phyloP scores from a whole-genome alignment of 208 protist genomes.

The Naegleria gruberi region DNA sequence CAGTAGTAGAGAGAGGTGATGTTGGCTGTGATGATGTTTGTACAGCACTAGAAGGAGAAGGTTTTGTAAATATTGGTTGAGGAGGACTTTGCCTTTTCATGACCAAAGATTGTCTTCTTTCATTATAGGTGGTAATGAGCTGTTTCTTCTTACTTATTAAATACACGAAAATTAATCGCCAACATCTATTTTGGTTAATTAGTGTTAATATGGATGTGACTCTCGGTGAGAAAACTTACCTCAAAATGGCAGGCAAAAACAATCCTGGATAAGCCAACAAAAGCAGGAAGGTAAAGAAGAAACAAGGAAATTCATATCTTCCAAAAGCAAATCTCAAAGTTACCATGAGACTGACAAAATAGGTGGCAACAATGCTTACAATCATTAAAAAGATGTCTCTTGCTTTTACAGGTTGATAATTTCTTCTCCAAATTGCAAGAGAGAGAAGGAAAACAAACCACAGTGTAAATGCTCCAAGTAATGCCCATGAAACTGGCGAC shows the following conservation, averaged over 20 bases:
- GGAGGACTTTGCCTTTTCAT: no score
- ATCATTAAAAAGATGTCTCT: neutral
- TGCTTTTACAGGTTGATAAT: neutral
- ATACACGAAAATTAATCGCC: neutral
- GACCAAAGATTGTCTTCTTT: neutral
- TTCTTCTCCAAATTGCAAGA: neutral
- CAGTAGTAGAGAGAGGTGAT: no score
- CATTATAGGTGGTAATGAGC: neutral
- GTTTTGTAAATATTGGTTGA: no score
- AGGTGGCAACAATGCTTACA: neutral
- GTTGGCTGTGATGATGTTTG: no score
- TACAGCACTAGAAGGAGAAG: no score
- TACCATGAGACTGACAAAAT: neutral
- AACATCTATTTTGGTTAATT: neutral
- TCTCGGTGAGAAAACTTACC: neutral
- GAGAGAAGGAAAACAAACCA: neutral
- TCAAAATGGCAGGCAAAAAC: neutral
- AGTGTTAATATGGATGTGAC: neutral
- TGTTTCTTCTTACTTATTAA: neutral
- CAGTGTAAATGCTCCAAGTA: neutral
- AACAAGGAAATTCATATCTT: neutral
- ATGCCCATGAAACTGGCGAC: neutral
- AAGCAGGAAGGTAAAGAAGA: neutral
- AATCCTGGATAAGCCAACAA: neutral
- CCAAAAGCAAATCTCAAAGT: neutral